Evolutionary conservation across 1,139 yeast genomes (phyloP).

Genomic region (Williopsis jadinii): DNA sequence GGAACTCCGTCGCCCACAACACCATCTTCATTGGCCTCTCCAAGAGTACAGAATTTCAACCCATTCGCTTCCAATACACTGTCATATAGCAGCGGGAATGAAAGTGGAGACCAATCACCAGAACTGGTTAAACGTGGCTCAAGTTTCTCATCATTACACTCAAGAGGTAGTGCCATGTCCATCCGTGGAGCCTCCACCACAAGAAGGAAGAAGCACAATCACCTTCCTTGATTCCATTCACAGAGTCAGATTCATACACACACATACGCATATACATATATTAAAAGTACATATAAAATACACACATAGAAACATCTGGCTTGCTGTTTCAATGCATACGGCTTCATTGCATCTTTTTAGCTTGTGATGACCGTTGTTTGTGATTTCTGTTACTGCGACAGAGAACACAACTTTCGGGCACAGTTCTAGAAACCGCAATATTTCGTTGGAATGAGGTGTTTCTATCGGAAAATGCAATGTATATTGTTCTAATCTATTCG

Average conservation of each 20-base stretch:
- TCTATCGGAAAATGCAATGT: too few species aligned
- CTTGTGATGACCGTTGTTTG: too few species aligned
- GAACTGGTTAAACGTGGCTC: slow-evolving; percentile 3
- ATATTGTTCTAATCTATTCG: slow-evolving; percentile 4
- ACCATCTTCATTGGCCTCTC: slow-evolving; percentile 1
- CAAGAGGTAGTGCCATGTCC: slow-evolving; percentile 11
- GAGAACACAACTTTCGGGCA: too few species aligned
- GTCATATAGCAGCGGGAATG: neutral
- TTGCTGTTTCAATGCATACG: too few species aligned
- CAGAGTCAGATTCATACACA: too few species aligned
- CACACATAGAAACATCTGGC: too few species aligned
- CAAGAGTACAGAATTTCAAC: slow-evolving; percentile 1
- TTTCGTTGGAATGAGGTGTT: too few species aligned
- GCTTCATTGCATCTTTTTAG: too few species aligned
- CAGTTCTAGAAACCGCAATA: too few species aligned
- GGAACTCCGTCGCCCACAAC: neutral
- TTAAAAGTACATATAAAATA: too few species aligned
- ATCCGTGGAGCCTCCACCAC: slow-evolving; percentile 3
- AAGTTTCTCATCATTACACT: slow-evolving; percentile 17
- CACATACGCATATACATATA: too few species aligned
- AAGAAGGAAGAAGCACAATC: slow-evolving; percentile 18
- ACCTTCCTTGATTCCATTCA: slow-evolving; percentile 5
- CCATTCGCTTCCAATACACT: slow-evolving; percentile 1
- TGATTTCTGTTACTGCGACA: too few species aligned
- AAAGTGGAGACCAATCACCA: neutral